Evolutionary conservation across 345 rosid species (phyloP), one percentile per base, ranked within the genome.

Genomic region (Lepidium didymum): DNA sequence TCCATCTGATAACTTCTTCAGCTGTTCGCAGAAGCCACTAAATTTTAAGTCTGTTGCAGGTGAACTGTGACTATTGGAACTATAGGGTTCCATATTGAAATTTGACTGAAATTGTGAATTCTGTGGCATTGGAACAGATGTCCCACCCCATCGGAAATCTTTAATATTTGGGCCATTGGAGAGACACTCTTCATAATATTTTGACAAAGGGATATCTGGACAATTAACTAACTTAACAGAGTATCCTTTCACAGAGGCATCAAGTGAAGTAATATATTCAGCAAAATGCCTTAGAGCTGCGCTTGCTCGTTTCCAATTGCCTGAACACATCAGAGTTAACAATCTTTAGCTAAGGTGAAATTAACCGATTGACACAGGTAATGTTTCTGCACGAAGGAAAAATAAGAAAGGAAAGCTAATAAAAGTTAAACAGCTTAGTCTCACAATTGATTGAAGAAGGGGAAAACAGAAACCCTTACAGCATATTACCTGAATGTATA

Each of bases 301-400:
- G 70, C 73, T 81, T 67, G 96, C 96, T 69, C 96, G 91, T 75
- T 83, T 90, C 96, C 96, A 88, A 66, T 84, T 84, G 52, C 98
- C 98, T 92, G 76, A 76, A 80, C 72, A 85, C 73, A 82, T 80
- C 74, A 67, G 75, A 80, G 70, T 61, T 77, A 51, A 70, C 49
- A 79, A 57, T 67, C 64, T 78, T 76, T 72, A 75, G 77, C 69
- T 47, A 64, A 55, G 61, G 67, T 60, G 69, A 70, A 35, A 77
- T 69, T 56, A 75, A 70, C 56, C 63, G 35, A 68, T 45, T 42
- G 70, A 75, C 51, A 45, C 58, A 77, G 54, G 46, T 29, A 53
- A 55, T 27, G 74, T 58, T 42, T 65, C 46, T 74, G 78, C 78
- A 74, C 52, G 64, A 62, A 62, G 74, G 69, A 68, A 74, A 74